Conservation (phyloP, 257 asterid genomes). For the Vinca minor region DNA sequence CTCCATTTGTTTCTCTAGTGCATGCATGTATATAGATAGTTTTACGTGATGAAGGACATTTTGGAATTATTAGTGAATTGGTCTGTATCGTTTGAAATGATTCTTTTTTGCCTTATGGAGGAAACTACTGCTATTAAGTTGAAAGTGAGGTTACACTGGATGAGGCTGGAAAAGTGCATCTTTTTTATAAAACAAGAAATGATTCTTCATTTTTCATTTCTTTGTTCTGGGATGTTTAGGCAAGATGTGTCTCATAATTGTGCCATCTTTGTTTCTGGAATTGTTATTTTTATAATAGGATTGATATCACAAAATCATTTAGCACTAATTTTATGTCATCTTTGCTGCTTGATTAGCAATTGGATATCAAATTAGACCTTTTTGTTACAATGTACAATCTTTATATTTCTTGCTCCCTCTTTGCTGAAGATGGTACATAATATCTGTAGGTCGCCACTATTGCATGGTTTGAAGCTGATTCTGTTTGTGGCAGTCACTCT, state of each 20-base stretch:
- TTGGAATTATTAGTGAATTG: too few species aligned
- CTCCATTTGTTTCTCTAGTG: too few species aligned
- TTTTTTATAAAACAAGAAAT: not conserved
- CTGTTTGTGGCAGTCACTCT: conserved; percentile 98
- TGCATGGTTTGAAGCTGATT: conserved; percentile 99
- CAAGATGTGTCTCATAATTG: not conserved
- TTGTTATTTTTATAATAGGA: not conserved
- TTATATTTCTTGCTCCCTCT: conserved; percentile 20
- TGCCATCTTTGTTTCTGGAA: not conserved
- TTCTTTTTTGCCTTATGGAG: too few species aligned
- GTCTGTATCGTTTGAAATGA: too few species aligned
- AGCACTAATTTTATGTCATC: not conserved
- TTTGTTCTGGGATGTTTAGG: not conserved
- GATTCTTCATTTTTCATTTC: not conserved
- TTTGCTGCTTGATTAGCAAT: too few species aligned
- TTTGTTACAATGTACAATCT: not conserved
- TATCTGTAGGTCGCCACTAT: conserved; percentile 89
- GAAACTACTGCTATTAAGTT: too few species aligned
- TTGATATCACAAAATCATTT: not conserved
- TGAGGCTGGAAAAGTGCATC: not conserved
- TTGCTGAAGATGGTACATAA: conserved; percentile 19
- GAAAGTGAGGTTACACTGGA: not conserved
- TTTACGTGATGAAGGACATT: too few species aligned
- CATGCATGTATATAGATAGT: too few species aligned
- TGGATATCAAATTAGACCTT: not conserved